phyloP scores from a whole-genome alignment of 2,329 filamentous ascomycete genomes.

The Bipolaris gigantea region DNA sequence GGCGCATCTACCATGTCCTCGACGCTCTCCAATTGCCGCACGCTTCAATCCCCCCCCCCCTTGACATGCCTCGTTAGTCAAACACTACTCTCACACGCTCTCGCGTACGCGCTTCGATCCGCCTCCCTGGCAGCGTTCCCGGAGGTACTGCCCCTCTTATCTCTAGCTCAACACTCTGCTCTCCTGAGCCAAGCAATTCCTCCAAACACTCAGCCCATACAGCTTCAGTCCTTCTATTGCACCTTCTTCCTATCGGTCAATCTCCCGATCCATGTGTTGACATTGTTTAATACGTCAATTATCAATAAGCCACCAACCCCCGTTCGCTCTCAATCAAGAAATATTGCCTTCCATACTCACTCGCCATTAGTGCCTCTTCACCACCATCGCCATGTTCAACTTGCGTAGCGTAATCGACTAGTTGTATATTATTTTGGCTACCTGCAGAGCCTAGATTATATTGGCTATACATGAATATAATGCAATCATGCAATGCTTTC shows the following conservation, averaged over 20 bases:
- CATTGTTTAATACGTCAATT: neutral
- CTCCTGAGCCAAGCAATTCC: neutral
- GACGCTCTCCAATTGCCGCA: neutral
- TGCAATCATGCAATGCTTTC: neutral
- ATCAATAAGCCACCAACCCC: neutral
- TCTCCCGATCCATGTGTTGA: neutral
- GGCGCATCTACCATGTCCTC: too few species aligned
- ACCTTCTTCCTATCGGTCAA: neutral
- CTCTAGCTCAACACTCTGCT: neutral
- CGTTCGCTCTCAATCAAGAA: neutral
- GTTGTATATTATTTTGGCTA: conserved; percentile 7
- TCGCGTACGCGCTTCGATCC: neutral
- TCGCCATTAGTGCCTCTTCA: neutral
- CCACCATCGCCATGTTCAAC: too few species aligned
- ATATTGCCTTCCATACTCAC: neutral
- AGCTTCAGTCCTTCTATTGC: neutral
- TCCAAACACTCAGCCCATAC: neutral
- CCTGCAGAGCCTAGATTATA: neutral
- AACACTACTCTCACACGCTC: neutral
- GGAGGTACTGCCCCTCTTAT: conserved; percentile 1
- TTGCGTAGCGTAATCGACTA: neutral
- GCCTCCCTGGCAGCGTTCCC: neutral
- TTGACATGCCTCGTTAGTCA: neutral
- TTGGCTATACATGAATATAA: neutral
- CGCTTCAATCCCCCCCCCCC: neutral